Evolutionary conservation across 2,329 filamentous ascomycete species (phyloP).

Genomic region (Ceratocystis eucalypticola): DNA sequence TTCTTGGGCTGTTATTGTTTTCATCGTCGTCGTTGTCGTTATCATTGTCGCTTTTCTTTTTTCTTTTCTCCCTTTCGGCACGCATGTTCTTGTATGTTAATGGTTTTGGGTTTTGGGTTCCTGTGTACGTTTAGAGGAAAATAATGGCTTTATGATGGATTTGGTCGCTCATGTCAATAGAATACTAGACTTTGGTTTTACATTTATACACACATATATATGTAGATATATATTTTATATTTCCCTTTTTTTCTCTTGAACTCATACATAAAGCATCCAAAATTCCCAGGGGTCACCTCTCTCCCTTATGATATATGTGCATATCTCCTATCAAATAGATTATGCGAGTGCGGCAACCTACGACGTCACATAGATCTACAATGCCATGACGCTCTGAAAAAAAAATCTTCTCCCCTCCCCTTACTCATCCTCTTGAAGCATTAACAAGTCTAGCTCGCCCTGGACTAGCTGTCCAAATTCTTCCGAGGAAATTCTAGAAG

Average conservation of each 20-base stretch:
- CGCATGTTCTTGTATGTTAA: neutral
- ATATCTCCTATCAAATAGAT: neutral
- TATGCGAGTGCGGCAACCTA: neutral
- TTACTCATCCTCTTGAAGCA: conserved; percentile 49
- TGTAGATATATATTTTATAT: neutral
- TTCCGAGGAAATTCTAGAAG: conserved; percentile 56
- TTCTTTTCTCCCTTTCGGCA: no score
- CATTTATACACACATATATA: neutral
- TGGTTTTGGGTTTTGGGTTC: neutral
- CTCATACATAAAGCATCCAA: no score
- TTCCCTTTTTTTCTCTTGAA: neutral
- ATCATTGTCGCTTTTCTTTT: no score
- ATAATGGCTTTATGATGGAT: neutral
- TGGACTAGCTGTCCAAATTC: conserved; percentile 63
- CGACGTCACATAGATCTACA: neutral
- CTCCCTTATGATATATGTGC: no score
- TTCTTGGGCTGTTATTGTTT: no score
- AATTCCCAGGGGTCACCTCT: no score
- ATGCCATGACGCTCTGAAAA: neutral
- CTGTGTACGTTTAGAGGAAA: no score
- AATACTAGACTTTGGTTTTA: neutral
- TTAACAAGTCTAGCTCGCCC: conserved; percentile 57
- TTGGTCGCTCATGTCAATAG: neutral
- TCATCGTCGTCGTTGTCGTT: no score
- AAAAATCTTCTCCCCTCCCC: neutral